Base-by-base conservation (phyloP, 1,139 yeast genomes). In the Tardiomyces depauwii region DNA sequence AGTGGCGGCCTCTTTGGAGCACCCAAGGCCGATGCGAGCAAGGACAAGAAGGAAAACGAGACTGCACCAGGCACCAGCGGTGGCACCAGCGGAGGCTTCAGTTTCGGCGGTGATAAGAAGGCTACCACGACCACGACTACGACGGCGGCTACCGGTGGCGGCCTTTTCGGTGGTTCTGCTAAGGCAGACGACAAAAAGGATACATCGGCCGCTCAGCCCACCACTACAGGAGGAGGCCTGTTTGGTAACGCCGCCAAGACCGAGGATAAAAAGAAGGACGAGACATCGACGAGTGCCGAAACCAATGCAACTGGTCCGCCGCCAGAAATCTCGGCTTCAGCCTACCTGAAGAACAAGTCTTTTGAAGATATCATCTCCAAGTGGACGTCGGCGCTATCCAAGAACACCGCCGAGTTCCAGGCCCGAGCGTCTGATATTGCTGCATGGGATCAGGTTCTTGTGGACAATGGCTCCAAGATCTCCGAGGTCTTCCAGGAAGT, bases 301-400 rank as follows among this genome's bases (percentile, higher is more conserved):
- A 11, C 36, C 16, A 14, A 12, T 3, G 16, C 36, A 10, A 5
- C 36, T 4, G 36, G 16, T 30, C 16, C 36, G 5, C 36, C 36
- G 3, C 36, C 36, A 30, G 60, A 54, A 45, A 64, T 55, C 59
- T 67, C 53, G 44, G 67, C 64, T 45, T 84, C 88, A 25, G 77
- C 87, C 2, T 82, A 95, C 10, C 74, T 93, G 44, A 88, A 85
- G 56, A 91, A 91, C 66, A 87, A 87, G 61, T 87, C 96, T 1
- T 71, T 93, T 61, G 98, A 91, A 58, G 98, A 91, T 61, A 74
- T 91, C 53, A 84, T 93, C 45, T 77, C 88, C 30, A 88, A 84
- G 64, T 93, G 98, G 99, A 84, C 96, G 1, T 78, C 79, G 49
- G 95, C 93, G 55, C 68, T 91, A 50, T 73, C 89, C 2, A 73